Evolutionary conservation across 2,329 filamentous ascomycete species (phyloP), one percentile per base, ranked within the genome.

Genomic region (Fusarium sp.): DNA sequence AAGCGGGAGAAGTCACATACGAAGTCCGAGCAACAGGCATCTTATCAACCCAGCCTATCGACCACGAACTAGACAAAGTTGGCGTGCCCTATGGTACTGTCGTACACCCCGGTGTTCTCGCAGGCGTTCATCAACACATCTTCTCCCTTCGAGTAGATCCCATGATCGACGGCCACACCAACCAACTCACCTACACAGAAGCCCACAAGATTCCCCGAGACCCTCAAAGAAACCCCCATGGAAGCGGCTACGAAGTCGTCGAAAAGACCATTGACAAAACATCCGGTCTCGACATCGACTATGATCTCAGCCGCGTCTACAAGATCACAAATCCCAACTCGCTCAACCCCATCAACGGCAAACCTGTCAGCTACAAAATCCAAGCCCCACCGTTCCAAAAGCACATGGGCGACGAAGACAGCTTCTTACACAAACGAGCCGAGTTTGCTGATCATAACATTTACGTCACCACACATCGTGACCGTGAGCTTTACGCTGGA

Each of bases 111-210:
- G 90, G 90, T 2, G 87, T 90, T 3, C 80, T 92, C 6, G 91
- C 90, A 0, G 87, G 88, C 56, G 87, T 91, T 75, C 90, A 93
- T 71, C 91, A 93, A 74, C 90, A 93, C 78, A 84, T 92, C 54
- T 92, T 93, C 76, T 85, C 83, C 20, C 75, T 89, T 25, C 84
- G 90, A 3, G 86, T 92, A 47, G 90, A 92, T 70, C 89, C 90
- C 0, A 87, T 87, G 29, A 84, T 91, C 32, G 89, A 91, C 69
- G 27, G 81, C 72, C 64, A 66, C 68, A 77, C 81, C 4, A 90
- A 89, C 66, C 84, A 84, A 0, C 78, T 90, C 8, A 77, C 81
- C 0, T 75, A 82, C 11, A 79, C 82, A 38, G 81, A 84, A 73
- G 81, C 76, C 43, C 75, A 78, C 6, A 72, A 74, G 1, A 74